These are phyloP conservation scores for Lagerstroemia speciosa DNA, from an alignment of 345 rosid genomes.

Conservation along the genomic window DNA sequence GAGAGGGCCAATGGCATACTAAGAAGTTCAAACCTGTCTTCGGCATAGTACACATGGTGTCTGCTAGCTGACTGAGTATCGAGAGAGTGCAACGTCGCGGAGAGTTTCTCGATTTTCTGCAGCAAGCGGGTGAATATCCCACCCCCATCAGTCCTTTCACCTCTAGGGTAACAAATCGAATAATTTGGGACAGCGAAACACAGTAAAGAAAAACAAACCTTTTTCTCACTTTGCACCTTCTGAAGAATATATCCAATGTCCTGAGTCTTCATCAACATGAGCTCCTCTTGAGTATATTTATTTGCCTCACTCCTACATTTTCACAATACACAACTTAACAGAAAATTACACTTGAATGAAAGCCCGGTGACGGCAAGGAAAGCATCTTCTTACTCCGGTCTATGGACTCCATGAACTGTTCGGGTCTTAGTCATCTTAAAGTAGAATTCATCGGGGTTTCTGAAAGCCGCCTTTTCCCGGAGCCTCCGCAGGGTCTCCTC, in stretches of 20 bases:
- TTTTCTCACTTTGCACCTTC: conserved; percentile 76
- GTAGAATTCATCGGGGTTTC: conserved; percentile 80
- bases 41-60: conserved; percentile 70
- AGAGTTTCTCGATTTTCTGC: conserved; percentile 81
- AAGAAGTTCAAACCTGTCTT: conserved; percentile 53
- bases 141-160: neutral
- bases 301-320: conserved; percentile 52
- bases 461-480: conserved; percentile 72
- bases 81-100: conserved; percentile 57
- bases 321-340: neutral
- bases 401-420: conserved; percentile 55
- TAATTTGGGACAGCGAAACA: neutral
- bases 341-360: neutral
- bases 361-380: neutral
- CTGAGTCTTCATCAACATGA: conserved; percentile 84
- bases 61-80: conserved; percentile 36
- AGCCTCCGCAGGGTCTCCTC: conserved; percentile 63
- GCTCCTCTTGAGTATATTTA: conserved; percentile 69
- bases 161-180: neutral
- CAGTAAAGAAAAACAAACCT: conserved; percentile 23
- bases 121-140: conserved; percentile 9
- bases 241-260: conserved; percentile 81
- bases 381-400: conserved; percentile 37
- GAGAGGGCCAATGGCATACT: neutral
- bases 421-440: conserved; percentile 67